Evolutionary conservation across 768 basidiomycete genomes (phyloP).

Genomic region (Baorangia bicolor): DNA sequence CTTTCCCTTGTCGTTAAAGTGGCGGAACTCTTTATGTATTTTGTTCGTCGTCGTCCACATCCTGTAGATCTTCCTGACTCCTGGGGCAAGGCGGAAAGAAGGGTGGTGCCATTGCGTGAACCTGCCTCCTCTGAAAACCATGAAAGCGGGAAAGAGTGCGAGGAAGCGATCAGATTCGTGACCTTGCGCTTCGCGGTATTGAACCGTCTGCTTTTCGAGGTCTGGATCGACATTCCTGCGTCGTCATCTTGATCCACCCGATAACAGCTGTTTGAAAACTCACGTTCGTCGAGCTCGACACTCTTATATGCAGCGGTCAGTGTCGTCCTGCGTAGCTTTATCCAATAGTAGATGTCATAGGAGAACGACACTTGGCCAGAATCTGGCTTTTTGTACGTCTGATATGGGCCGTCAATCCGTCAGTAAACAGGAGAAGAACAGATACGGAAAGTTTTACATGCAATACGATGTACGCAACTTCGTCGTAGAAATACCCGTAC

Average conservation of each 20-base stretch:
- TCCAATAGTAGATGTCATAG: conserved; percentile 66
- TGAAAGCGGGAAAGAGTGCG: conserved; percentile 49
- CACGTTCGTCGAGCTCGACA: conserved; percentile 59
- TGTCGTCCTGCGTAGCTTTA: conserved; percentile 62
- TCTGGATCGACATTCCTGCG: neutral
- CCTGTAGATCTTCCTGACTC: conserved; percentile 46
- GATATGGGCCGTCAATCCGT: neutral
- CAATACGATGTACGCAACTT: conserved; percentile 65
- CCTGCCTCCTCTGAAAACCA: conserved; percentile 39
- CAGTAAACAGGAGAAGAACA: neutral
- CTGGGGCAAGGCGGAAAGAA: neutral
- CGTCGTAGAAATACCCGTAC: conserved; percentile 58
- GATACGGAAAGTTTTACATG: conserved; percentile 40
- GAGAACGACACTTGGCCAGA: conserved; percentile 38
- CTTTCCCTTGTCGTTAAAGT: conserved; percentile 1
- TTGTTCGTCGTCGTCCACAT: conserved; percentile 36
- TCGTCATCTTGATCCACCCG: neutral
- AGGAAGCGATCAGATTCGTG: conserved; percentile 53
- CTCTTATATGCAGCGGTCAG: conserved; percentile 63
- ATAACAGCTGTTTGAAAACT: neutral
- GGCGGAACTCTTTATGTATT: conserved; percentile 7
- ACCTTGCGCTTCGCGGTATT: conserved; percentile 62
- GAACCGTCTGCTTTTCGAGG: conserved; percentile 53
- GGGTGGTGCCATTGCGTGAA: neutral
- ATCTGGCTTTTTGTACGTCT: conserved; percentile 59